These are phyloP conservation scores for Aspergillus unguis DNA, from an alignment of 2,329 filamentous ascomycete genomes.

Conservation along the genomic window DNA sequence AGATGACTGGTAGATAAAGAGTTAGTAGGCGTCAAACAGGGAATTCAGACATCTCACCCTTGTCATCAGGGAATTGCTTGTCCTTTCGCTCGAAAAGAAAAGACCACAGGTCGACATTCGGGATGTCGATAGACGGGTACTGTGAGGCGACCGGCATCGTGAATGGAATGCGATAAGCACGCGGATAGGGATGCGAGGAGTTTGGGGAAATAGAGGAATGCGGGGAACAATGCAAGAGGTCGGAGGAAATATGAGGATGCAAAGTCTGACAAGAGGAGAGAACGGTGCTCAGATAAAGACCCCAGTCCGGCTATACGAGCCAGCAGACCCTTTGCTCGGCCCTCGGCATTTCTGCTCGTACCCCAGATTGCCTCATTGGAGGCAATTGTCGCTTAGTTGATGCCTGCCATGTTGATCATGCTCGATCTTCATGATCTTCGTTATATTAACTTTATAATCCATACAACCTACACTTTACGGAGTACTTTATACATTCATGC, in stretches of 20 bases:
- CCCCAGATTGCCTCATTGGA: constrained; percentile 1
- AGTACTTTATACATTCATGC: too few relatives aligned
- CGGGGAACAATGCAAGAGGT: constrained; percentile 1
- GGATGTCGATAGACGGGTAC: constrained; percentile 65
- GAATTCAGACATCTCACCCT: constrained; percentile 52
- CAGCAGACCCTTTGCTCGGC: constrained; percentile 1
- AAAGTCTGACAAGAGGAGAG: neutral
- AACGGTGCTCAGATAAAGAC: neutral
- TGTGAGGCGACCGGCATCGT: constrained; percentile 69
- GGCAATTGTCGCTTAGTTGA: too few relatives aligned
- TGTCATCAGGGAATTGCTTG: constrained; percentile 65
- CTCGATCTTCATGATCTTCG: neutral
- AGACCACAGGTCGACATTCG: constrained; percentile 72
- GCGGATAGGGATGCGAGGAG: neutral
- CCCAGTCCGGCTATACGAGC: neutral
- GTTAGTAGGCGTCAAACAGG: constrained; percentile 10
- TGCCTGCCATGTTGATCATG: too few relatives aligned
- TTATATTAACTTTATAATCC: neutral
- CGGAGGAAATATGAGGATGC: neutral
- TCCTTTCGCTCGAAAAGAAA: constrained; percentile 71
- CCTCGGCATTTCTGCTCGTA: constrained; percentile 9
- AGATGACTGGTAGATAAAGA: constrained; percentile 59
- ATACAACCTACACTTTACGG: too few relatives aligned
- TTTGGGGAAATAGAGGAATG: neutral
- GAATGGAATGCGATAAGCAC: constrained; percentile 18